These are phyloP conservation scores for Microsporum ferrugineum DNA, from an alignment of 2,329 filamentous ascomycete species.

Conservation along the genomic window DNA sequence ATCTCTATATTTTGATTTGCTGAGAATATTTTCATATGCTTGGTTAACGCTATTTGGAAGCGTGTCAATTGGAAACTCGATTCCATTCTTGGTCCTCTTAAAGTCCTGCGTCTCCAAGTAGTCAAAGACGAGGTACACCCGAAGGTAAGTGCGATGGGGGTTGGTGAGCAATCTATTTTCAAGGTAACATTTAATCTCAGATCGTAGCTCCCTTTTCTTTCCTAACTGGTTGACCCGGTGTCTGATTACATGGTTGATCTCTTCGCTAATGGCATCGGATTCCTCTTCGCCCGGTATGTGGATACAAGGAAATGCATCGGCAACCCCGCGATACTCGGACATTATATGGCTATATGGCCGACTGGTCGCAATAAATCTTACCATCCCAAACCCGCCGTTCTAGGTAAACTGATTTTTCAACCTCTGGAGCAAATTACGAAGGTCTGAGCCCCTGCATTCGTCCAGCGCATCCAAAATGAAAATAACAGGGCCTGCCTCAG, in stretches of 20 bases:
- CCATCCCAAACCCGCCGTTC: constrained; percentile 4
- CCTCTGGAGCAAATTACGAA: constrained; percentile 16
- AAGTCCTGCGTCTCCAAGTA: too few relatives aligned
- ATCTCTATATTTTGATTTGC: constrained; percentile 17
- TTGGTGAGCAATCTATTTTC: background rate
- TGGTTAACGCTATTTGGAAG: too few relatives aligned
- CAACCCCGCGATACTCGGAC: background rate
- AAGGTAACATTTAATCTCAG: background rate
- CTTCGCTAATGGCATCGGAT: background rate
- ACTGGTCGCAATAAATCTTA: constrained; percentile 30
- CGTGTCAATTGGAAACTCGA: too few relatives aligned
- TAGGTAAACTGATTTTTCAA: constrained; percentile 19
- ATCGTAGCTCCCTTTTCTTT: background rate
- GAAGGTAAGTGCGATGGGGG: background rate
- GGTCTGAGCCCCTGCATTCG: constrained; percentile 25
- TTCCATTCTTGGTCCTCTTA: too few relatives aligned
- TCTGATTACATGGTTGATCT: background rate
- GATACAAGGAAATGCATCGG: background rate
- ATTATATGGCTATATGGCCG: constrained; percentile 4
- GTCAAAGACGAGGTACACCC: background rate
- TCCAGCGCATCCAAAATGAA: constrained; percentile 35
- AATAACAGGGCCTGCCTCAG: constrained; percentile 19
- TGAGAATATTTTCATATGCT: constrained; percentile 27
- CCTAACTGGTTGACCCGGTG: background rate
- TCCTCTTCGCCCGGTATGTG: background rate